Percentiles rank a stretch among this genome's conserved stretches.
Evolutionary conservation across 2,329 filamentous ascomycete species (phyloP).

Genomic region (Corynespora cassiicola): DNA sequence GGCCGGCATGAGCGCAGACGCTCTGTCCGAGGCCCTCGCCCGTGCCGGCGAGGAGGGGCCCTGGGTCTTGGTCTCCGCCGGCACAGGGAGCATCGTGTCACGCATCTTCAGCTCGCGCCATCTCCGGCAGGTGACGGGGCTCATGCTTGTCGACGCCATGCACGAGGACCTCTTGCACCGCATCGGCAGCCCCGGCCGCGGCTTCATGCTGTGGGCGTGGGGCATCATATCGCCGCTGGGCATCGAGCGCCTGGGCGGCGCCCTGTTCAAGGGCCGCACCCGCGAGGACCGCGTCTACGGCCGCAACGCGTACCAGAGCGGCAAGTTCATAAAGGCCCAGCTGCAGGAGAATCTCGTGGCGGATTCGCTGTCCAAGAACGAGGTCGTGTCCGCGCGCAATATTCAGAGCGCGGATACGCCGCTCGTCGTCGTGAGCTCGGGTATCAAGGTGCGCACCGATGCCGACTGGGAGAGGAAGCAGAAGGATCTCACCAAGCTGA

Average conservation of each 20-base stretch:
- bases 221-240: conserved; percentile 89
- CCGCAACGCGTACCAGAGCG: conserved; percentile 75
- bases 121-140: conserved; percentile 73
- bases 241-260: conserved; percentile 78
- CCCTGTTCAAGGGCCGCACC: conserved; percentile 80
- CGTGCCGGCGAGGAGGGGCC: conserved; percentile 82
- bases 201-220: conserved; percentile 85
- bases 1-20: conserved; percentile 90
- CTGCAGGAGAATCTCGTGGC: conserved; percentile 93
- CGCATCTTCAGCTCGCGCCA: conserved; percentile 91
- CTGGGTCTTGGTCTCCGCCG: conserved; percentile 86
- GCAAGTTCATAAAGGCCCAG: conserved; percentile 87
- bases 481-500: conserved; percentile 80
- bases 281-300: conserved; percentile 88
- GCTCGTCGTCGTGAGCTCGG: conserved; percentile 83
- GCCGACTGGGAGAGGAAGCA: conserved; percentile 83
- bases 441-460: conserved; percentile 70
- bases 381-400: conserved; percentile 77
- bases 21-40: conserved; percentile 83
- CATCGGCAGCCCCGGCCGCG: conserved; percentile 71
- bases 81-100: conserved; percentile 86
- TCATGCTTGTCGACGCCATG: conserved; percentile 85
- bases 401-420: conserved; percentile 81
- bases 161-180: conserved; percentile 84
- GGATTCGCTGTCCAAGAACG: conserved; percentile 80